Evolutionary conservation across 1,284 basidiomycete genomes (phyloP).

Genomic region (Fomitopsis betulina): DNA sequence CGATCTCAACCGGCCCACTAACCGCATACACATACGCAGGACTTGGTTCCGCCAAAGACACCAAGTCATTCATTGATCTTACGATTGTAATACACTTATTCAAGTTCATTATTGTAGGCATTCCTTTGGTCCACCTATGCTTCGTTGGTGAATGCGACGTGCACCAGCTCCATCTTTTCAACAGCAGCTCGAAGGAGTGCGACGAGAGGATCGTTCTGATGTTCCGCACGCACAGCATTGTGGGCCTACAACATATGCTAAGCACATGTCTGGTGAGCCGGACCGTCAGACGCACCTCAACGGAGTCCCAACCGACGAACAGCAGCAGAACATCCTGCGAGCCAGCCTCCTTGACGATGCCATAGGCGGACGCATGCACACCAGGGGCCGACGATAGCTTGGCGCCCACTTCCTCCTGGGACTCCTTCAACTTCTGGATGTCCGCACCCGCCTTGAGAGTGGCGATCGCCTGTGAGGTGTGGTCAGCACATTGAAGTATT

Average conservation of each 20-base stretch:
- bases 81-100: no score
- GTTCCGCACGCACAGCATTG: background rate
- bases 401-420: background rate
- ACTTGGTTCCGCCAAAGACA: no score
- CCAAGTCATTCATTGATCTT: no score
- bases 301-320: background rate
- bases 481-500: background rate
- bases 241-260: background rate
- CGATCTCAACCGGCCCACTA: no score
- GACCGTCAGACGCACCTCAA: background rate
- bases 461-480: background rate
- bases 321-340: background rate
- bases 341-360: background rate
- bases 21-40: no score
- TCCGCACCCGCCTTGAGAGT: background rate
- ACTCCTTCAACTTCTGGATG: background rate
- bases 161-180: background rate
- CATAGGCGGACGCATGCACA: background rate
- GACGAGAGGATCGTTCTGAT: background rate
- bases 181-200: background rate
- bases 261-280: background rate
- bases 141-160: background rate
- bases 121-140: background rate
- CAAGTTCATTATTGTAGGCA: no score
- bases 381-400: background rate